Evolutionary conservation across 2,329 filamentous ascomycete species (phyloP), one percentile per base, ranked within the genome.

Genomic region (Whalleya microplaca): DNA sequence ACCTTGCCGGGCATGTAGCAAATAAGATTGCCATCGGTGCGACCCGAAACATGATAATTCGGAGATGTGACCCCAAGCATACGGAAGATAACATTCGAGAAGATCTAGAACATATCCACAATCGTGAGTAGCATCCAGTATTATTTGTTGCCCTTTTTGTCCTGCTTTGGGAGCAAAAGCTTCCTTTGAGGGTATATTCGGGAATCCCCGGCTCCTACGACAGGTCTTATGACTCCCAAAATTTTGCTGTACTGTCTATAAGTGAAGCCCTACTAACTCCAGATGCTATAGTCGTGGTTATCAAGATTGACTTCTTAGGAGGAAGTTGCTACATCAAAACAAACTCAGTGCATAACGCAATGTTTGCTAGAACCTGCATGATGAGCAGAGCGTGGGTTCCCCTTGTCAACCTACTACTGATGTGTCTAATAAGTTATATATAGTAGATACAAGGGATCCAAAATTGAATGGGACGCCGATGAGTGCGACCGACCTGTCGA

Each of bases 61-160:
- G 83, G 55, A 80, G 81, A 9, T 84, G 83, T 63, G 78, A 78
- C 64, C 75, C 75, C 51, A 80, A 76, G 51, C 76, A 90, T 63
- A 91, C 86, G 0, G 87, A 87, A 62, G 75, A 83, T 7, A 73
- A 75, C 16, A 85, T 96, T 61, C 85, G 88, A 10, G 81, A 87
- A 3, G 89, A 96, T 65, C 79, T 95, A 40, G 88, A 92, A 21
- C 91, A 96, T 69, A 94, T 96, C 58, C 87, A 94, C 75, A 90
- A 91, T 59, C 79, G n/a, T n/a, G n/a, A n/a, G n/a, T n/a, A n/a
- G n/a, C n/a, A n/a, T n/a, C n/a, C n/a, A n/a, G n/a, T n/a, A n/a
- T n/a, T n/a, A n/a, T n/a, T n/a, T n/a, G n/a, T n/a, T n/a, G n/a
- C n/a, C n/a, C n/a, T n/a, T n/a, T n/a, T n/a, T n/a, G n/a, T n/a